Evolutionary conservation across 179 eudicot genomes (phyloP).

Genomic region (Drosera spatulata): DNA sequence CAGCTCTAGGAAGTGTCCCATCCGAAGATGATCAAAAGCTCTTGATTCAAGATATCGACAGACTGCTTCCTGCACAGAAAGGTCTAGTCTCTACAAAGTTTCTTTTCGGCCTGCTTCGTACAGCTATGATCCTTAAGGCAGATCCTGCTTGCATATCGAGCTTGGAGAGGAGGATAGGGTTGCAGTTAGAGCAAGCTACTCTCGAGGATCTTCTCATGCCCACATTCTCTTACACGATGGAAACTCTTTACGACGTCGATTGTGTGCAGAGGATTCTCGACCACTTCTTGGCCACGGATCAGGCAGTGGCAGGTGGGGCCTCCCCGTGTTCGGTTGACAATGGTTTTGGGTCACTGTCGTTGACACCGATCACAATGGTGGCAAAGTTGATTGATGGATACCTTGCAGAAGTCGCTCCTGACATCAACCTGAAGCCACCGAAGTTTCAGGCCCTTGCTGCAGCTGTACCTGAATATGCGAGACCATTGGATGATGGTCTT

Average conservation of each 20-base stretch:
- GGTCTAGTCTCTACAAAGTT: slow-evolving; percentile 20
- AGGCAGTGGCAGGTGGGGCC: slow-evolving; percentile 5
- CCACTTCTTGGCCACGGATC: slow-evolving; percentile 7
- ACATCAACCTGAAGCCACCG: slow-evolving; percentile 11
- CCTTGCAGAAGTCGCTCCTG: neutral
- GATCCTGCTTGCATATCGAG: slow-evolving; percentile 7
- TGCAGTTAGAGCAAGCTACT: slow-evolving; percentile 12
- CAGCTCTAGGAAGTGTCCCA: slow-evolving; percentile 4
- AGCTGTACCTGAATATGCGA: slow-evolving; percentile 12
- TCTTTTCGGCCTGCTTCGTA: slow-evolving; percentile 9
- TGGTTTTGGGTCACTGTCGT: slow-evolving; percentile 1
- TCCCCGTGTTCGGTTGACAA: slow-evolving; percentile 3
- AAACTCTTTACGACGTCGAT: slow-evolving; percentile 13
- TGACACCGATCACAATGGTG: slow-evolving; percentile 10
- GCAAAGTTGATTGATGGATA: slow-evolving; percentile 11
- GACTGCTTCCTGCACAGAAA: slow-evolving; percentile 32
- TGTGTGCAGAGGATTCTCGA: slow-evolving; percentile 14
- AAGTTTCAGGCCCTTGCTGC: slow-evolving; percentile 12
- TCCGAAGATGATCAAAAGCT: slow-evolving; percentile 32
- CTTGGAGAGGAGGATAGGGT: slow-evolving; percentile 7
- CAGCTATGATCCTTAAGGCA: slow-evolving; percentile 9
- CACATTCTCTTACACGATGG: slow-evolving; percentile 8
- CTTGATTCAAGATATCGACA: slow-evolving; percentile 44
- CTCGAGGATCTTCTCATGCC: slow-evolving; percentile 15
- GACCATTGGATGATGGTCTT: slow-evolving; percentile 11